Evolutionary conservation across 1,139 yeast genomes (phyloP), one percentile per base, ranked within the genome.

Genomic region (Pneumocystis wakefieldiae): DNA sequence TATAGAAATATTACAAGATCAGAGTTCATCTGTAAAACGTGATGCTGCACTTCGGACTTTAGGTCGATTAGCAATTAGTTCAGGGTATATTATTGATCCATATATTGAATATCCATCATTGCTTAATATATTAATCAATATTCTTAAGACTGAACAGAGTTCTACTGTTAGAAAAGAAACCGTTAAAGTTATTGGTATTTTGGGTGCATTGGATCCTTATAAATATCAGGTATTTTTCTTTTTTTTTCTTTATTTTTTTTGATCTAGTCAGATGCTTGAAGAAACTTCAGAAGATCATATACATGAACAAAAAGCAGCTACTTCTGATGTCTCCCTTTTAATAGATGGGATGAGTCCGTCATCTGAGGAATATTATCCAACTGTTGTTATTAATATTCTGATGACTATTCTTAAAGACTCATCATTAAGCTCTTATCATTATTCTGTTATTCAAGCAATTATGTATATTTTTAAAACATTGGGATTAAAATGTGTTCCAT

Each of bases 171-270:
- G 94, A 69, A 78, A 96, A 65, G 97, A 91, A 72, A 86, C 96
- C 0, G 96, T 92, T 0, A 80, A 92, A 68, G 76, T 92, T 29
- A 77, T 92, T 67, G 99, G 99, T 71, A 90, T 91, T 55, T 76
- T 94, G 59, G 99, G 99, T 66, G 98, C 98, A 0, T 77, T 94
- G 62, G 98, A 94, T 74, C 99, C 99, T 0, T 92, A 91, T 72
- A 90, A 88, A 71, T 94, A 90, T 70, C 83, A 96, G 38, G 59
- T 57, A 57, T 57, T 12, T 29, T 19, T 57, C 12, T 39, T 19
- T 37, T 57, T 8, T 48, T 48, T 10, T 24, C 24, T 24, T 24
- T 24, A 12, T 48, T 6, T 48, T 48, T 48, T 48, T 48, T 48
- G 28, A 48, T 5, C 28, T 48, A 48, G 28, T 48, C 24, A 48